Conservation (phyloP, 2,329 filamentous ascomycete genomes). For the Penicillium polonicum region DNA sequence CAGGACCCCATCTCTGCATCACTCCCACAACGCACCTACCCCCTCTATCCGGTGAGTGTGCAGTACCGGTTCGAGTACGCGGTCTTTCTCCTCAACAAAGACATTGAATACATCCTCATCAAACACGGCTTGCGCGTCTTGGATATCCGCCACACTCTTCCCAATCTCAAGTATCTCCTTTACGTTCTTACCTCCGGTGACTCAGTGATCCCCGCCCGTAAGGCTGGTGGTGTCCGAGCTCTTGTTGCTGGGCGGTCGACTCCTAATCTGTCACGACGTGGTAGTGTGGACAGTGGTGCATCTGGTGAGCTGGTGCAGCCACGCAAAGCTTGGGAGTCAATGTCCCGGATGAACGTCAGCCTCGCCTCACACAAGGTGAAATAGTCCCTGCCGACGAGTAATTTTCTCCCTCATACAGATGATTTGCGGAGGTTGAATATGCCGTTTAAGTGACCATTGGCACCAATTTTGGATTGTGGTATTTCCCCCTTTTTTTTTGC, state of each 20-base stretch:
- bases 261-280: constrained; percentile 39
- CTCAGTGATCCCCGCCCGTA: constrained; percentile 57
- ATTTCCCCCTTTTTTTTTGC: too few relatives aligned
- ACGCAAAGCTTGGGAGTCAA: constrained; percentile 26
- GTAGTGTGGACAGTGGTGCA: constrained; percentile 42
- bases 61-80: constrained; percentile 94
- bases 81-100: constrained; percentile 94
- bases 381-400: neutral
- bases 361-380: constrained; percentile 7
- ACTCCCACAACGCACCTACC: constrained; percentile 67
- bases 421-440: neutral
- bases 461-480: neutral
- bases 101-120: constrained; percentile 72
- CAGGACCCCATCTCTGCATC: constrained; percentile 66
- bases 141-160: constrained; percentile 87
- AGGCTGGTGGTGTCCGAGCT: constrained; percentile 54
- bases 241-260: constrained; percentile 42
- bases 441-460: neutral
- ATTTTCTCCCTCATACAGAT: neutral
- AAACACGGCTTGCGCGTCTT: constrained; percentile 73
- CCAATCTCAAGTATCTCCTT: constrained; percentile 89
- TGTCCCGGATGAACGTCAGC: constrained; percentile 30
- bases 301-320: constrained; percentile 33
- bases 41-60: constrained; percentile 71
- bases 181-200: constrained; percentile 84